Percentiles rank a stretch among this genome's conserved stretches.
Evolutionary conservation across 768 basidiomycete genomes (phyloP).

Genomic region (Tephrocybe rancida): DNA sequence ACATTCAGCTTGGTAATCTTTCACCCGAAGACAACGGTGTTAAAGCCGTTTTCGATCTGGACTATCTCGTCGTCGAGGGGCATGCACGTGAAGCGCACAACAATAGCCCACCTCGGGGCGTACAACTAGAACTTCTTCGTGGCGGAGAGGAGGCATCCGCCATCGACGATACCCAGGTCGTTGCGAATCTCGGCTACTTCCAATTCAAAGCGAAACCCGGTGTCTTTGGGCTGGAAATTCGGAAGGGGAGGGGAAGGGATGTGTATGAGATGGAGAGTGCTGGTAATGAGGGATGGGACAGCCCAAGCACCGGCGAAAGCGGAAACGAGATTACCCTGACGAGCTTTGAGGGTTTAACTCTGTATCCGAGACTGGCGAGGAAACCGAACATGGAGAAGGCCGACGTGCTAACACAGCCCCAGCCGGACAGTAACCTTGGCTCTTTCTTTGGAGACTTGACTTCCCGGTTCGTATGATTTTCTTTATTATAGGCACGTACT

Average conservation of each 20-base stretch:
- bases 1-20: conserved; percentile 81
- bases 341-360: conserved; percentile 87
- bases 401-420: conserved; percentile 71
- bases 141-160: conserved; percentile 35
- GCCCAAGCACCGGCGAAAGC: conserved; percentile 63
- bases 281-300: conserved; percentile 89
- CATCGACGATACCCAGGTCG: conserved; percentile 88
- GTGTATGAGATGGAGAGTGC: conserved; percentile 85
- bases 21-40: conserved; percentile 63
- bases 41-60: conserved; percentile 82
- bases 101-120: conserved; percentile 78
- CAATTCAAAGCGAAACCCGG: conserved; percentile 96
- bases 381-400: conserved; percentile 75
- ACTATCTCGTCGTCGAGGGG: conserved; percentile 92
- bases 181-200: conserved; percentile 93
- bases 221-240: conserved; percentile 79
- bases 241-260: conserved; percentile 78
- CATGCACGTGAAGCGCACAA: conserved; percentile 79
- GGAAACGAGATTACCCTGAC: conserved; percentile 82
- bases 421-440: conserved; percentile 28
- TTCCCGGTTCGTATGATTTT: conserved; percentile 46
- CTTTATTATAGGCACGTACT: background rate
- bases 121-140: conserved; percentile 81
- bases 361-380: conserved; percentile 80
- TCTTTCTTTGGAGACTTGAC: conserved; percentile 51